Base-by-base conservation (phyloP, 202 grass and related monocot species). In the Musa balbisiana region DNA sequence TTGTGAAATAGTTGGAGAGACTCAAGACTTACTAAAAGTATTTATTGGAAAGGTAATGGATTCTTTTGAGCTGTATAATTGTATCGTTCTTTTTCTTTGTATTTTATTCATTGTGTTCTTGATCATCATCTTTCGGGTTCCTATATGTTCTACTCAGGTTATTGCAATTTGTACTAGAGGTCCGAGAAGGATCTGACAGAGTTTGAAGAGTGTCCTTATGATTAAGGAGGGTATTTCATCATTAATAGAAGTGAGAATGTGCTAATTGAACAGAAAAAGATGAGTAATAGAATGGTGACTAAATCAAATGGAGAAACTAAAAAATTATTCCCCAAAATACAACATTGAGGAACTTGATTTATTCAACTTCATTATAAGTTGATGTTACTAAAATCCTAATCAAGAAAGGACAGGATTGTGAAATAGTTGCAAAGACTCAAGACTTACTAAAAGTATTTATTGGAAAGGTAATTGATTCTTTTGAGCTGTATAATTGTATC, bases 201-300 rank as follows among this genome's bases (percentile, higher is more conserved):
- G 79, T 85, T 94, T 70, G 95, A 87, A 49, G 91, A 94, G 82
- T 99, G 91, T 74, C 95, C 95, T 76, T 92, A 87, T 80, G 91
- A 99, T 75, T 88, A 99, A 85, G 91, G 91, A 20, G 95, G 87
- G 50, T 99, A 99, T 82, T 99, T 99, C 72, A 76, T 99, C 58
- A 94, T 99, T 71, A 94, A 94, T 76, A 91, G 91, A 62, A 99
- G 91, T n/a, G 95, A 94, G 69, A 99, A 94, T 51, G 91, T 99
- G 83, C 85, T 99, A 17, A 94, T 99, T 80, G 87, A 91, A 43
- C 89, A 99, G 75, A 91, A 99, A 81, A 99, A 94, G n/a, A n/a
- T n/a, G n/a, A n/a, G n/a, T n/a, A n/a, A n/a, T n/a, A n/a, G n/a
- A n/a, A 99, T 94, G 91, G 90, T 99, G 89, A 94, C 91, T 11